Evolutionary conservation across 495 filamentous ascomycete species (phyloP).

Genomic region (Talaromyces proteolyticus): DNA sequence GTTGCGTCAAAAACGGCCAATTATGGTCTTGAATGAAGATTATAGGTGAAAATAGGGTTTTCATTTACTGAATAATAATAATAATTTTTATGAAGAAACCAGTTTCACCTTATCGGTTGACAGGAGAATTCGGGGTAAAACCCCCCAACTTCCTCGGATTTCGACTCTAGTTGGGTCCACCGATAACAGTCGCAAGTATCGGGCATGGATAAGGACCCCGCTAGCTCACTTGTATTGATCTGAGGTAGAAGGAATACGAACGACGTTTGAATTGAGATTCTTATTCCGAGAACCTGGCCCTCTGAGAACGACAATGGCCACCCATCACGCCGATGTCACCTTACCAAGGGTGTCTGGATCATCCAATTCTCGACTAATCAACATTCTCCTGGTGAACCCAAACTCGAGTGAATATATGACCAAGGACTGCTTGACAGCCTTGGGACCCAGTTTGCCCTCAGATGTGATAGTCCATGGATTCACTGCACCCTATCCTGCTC

Average conservation of each 20-base stretch:
- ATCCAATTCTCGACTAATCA: conserved; percentile 15
- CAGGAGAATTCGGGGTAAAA: conserved; percentile 3
- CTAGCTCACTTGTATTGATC: not conserved
- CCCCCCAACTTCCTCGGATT: not conserved
- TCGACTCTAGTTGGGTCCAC: not conserved
- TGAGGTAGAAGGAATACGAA: not conserved
- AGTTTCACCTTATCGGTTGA: not conserved
- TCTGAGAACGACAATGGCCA: not conserved
- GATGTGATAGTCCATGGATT: conserved; percentile 37
- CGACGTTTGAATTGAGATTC: not conserved
- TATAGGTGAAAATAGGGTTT: not conserved
- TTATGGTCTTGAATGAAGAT: not conserved
- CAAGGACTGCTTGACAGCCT: conserved; percentile 28
- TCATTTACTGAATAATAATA: not conserved
- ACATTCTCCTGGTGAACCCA: conserved; percentile 41
- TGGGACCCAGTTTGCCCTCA: conserved; percentile 31
- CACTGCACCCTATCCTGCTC: conserved; percentile 36
- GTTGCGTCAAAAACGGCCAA: not conserved
- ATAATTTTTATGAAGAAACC: not conserved
- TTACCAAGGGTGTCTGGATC: conserved; percentile 5
- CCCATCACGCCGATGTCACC: not conserved
- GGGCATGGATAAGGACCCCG: not conserved
- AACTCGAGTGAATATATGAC: conserved; percentile 44
- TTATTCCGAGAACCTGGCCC: not conserved
- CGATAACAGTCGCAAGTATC: not conserved